Evolutionary conservation across 805 yeast genomes (phyloP).

Genomic region (Kodamaea nitidulidarum): DNA sequence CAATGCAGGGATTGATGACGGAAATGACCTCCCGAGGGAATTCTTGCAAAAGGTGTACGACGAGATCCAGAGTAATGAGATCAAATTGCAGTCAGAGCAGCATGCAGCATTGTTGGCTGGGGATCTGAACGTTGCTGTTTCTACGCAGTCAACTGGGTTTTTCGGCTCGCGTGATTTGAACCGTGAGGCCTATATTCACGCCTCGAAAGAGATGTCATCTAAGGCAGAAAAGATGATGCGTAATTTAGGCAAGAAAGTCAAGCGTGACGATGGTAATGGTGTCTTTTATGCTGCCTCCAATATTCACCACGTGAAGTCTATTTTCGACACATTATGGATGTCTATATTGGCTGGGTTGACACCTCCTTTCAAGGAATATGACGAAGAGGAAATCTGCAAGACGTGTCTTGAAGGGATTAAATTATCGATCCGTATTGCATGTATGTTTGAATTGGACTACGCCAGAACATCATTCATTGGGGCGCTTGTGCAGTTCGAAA

Average conservation of each 20-base stretch:
- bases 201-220: constrained; percentile 84
- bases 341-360: constrained; percentile 91
- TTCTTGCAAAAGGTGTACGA: constrained; percentile 63
- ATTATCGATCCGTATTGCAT: constrained; percentile 75
- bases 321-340: constrained; percentile 96
- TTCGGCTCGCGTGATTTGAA: constrained; percentile 67
- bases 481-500: constrained; percentile 83
- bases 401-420: constrained; percentile 82
- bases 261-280: constrained; percentile 33
- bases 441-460: constrained; percentile 76
- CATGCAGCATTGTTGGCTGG: constrained; percentile 83
- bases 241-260: constrained; percentile 49
- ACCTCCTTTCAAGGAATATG: constrained; percentile 87
- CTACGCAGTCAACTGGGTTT: constrained; percentile 42
- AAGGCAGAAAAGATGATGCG: constrained; percentile 85
- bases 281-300: constrained; percentile 80
- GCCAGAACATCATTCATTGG: constrained; percentile 88
- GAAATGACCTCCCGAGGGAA: constrained; percentile 74
- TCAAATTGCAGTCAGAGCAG: constrained; percentile 88
- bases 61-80: constrained; percentile 81
- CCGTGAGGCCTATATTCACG: constrained; percentile 85
- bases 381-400: constrained; percentile 64
- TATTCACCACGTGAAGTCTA: constrained; percentile 85
- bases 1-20: constrained; percentile 90
- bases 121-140: constrained; percentile 33